These are phyloP conservation scores for Abrus pulchellus DNA, from an alignment of 306 rosid genomes.

Conservation along the genomic window DNA sequence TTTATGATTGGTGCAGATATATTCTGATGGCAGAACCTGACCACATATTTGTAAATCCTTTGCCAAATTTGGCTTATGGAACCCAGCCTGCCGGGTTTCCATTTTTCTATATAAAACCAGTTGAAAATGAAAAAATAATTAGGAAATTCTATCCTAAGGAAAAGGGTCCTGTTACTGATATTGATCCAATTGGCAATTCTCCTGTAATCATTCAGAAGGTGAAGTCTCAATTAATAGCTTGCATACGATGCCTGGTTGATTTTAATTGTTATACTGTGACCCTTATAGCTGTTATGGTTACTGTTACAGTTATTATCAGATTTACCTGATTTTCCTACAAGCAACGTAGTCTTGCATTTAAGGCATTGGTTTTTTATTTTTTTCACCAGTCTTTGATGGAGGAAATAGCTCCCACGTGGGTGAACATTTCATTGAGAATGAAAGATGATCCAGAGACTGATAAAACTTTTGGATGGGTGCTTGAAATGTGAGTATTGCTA, in stretches of 20 bases:
- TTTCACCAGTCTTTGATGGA: slow-evolving; percentile 75
- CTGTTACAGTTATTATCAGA: background rate
- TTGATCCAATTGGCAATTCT: slow-evolving; percentile 97
- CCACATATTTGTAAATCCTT: slow-evolving; percentile 80
- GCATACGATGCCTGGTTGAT: slow-evolving; percentile 26
- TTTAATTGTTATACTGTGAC: slow-evolving; percentile 12
- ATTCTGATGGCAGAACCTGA: slow-evolving; percentile 99
- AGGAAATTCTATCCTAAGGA: slow-evolving; percentile 82
- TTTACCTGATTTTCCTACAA: slow-evolving; percentile 23
- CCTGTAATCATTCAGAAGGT: slow-evolving; percentile 94
- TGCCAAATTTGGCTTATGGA: slow-evolving; percentile 84
- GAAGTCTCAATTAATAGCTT: slow-evolving; percentile 46
- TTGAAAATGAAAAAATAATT: slow-evolving; percentile 68
- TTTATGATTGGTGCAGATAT: slow-evolving; percentile 78
- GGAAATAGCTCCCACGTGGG: slow-evolving; percentile 99
- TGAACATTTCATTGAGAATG: slow-evolving; percentile 86
- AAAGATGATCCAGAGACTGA: slow-evolving; percentile 86
- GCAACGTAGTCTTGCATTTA: slow-evolving; percentile 19
- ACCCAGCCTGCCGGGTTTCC: slow-evolving; percentile 76
- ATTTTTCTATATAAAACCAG: slow-evolving; percentile 88
- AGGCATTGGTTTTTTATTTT: slow-evolving; percentile 47
- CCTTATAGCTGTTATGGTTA: slow-evolving; percentile 19
- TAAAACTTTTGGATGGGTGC: slow-evolving; percentile 98
- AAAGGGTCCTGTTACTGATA: slow-evolving; percentile 79
- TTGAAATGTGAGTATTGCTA: slow-evolving; percentile 83